Evolutionary conservation across 495 filamentous ascomycete genomes (phyloP).

Genomic region (Entonaema liquescens): DNA sequence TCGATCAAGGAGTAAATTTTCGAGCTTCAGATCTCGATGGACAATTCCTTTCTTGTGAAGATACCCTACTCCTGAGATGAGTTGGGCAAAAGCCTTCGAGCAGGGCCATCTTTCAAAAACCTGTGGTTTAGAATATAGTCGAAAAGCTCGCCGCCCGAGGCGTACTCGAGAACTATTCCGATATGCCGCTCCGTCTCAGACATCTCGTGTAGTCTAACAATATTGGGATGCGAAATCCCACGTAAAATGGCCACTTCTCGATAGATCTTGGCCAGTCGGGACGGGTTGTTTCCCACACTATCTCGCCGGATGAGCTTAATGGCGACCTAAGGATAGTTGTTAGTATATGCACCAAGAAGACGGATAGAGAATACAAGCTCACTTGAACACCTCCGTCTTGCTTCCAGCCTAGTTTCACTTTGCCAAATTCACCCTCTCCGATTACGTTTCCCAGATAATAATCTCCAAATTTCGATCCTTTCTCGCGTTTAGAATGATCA

Average conservation of each 20-base stretch:
- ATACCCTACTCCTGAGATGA: conserved; percentile 97
- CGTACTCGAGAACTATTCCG: conserved; percentile 98
- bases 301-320: conserved; percentile 98
- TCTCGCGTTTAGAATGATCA: conserved; percentile 72
- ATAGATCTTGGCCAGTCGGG: conserved; percentile 92
- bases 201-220: conserved; percentile 97
- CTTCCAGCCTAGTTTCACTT: conserved; percentile 99
- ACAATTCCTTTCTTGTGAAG: conserved; percentile 99
- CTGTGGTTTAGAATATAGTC: conserved; percentile 97
- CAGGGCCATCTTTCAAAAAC: conserved; percentile 92
- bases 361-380: conserved; percentile 25
- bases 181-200: conserved; percentile 96
- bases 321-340: conserved; percentile 71
- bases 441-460: conserved; percentile 97
- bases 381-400: conserved; percentile 86
- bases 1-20: conserved; percentile 94
- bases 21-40: conserved; percentile 95
- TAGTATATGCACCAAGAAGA: conserved; percentile 6
- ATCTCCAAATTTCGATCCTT: conserved; percentile 90
- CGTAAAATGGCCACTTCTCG: conserved; percentile 92
- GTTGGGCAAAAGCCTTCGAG: conserved; percentile 89
- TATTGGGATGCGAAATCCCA: conserved; percentile 91
- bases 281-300: conserved; percentile 83
- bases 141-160: conserved; percentile 96
- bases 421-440: conserved; percentile 97